Base-by-base conservation (phyloP, 306 rosid species). In the Vigna nakashimae region DNA sequence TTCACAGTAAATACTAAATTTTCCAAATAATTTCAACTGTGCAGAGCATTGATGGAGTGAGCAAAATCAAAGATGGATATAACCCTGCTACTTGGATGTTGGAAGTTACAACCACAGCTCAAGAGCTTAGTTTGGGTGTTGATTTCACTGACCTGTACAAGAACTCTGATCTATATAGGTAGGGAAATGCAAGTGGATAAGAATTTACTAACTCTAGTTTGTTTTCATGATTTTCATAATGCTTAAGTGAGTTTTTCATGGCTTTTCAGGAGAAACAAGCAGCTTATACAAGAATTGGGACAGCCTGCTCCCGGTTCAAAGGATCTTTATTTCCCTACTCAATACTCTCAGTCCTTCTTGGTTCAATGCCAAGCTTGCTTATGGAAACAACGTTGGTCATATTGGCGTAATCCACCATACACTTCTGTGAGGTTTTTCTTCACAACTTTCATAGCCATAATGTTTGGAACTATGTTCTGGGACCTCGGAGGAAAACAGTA, bases 11-110 rank as follows among this genome's bases (percentile, higher is more conserved):
- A 43, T 49, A 64, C 71, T 79, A 4, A 51, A 28, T 0, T 74
- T 42, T 75, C 73, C 65, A 11, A 71, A 58, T 58, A 26, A 58
- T 58, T 26, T 66, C 7, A 14, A 1, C 58, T 60, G 13, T 84
- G 5, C 55, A 89, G 97, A 83, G 80, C 70, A 51, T 91, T 62
- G 82, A 83, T 0, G 92, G 96, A 22, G 81, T 88, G 52, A 79
- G 86, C 22, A 89, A 87, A 84, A 93, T 93, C 70, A 88, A 88
- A 66, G 91, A 90, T 11, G 97, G 93, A 57, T 91, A 91, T 82
- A 93, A 93, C 74, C 97, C 96, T 1, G 97, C 98, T 56, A 93
- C 98, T 15, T 90, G 98, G 98, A 93, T 93, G 98, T 64, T 93
- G 79, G 97, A 93, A 65, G 84, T 91, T 73, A 87, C 97, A 9